These are phyloP conservation scores for Botrytis cinerea DNA, from an alignment of 2,329 filamentous ascomycete species.

Conservation along the genomic window DNA sequence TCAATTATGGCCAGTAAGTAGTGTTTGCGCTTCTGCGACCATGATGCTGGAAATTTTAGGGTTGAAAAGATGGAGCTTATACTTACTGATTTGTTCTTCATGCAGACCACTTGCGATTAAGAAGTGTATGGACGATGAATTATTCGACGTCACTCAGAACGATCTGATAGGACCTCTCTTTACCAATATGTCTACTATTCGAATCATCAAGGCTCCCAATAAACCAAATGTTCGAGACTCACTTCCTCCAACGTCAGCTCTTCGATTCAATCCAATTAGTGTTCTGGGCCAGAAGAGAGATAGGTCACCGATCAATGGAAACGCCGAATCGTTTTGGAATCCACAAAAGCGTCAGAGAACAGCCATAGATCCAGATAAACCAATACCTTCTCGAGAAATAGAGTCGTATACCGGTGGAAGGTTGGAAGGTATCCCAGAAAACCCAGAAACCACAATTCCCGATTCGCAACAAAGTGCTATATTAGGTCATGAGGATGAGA, in stretches of 20 bases:
- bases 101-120: constrained; percentile 38
- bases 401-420: constrained; percentile 24
- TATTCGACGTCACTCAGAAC: constrained; percentile 39
- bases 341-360: constrained; percentile 39
- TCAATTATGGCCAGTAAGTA: constrained; percentile 40
- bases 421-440: constrained; percentile 17
- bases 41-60: background rate
- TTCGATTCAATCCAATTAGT: constrained; percentile 36
- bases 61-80: background rate
- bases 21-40: constrained; percentile 22
- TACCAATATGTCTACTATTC: constrained; percentile 34
- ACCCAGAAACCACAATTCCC: constrained; percentile 30
- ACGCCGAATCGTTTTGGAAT: constrained; percentile 28
- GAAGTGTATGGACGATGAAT: constrained; percentile 41
- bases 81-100: constrained; percentile 4
- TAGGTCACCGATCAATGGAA: constrained; percentile 29
- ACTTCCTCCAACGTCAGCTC: constrained; percentile 40
- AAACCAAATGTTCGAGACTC: constrained; percentile 38
- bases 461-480: constrained; percentile 35
- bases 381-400: constrained; percentile 38
- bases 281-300: constrained; percentile 33
- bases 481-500: constrained; percentile 22
- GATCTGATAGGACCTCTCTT: constrained; percentile 39
- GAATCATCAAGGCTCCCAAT: constrained; percentile 37
- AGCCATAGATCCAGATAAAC: constrained; percentile 37